These are phyloP conservation scores for Fusarium sp. DNA, from an alignment of 2,329 filamentous ascomycete species.

Conservation along the genomic window DNA sequence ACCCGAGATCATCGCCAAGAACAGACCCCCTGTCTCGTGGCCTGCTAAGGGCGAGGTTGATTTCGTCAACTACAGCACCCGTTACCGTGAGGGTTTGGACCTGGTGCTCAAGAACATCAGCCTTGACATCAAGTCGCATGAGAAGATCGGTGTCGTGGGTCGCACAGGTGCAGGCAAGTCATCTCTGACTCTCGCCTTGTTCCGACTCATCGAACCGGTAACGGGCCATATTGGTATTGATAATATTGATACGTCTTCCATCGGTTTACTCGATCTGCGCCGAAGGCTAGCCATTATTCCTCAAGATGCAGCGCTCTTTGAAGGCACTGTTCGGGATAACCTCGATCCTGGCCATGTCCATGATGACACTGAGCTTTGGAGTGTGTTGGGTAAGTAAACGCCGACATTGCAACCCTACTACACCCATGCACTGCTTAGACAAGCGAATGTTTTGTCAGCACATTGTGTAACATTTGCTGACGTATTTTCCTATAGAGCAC, in stretches of 20 bases:
- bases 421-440: background rate
- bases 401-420: slow-evolving; percentile 24
- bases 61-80: slow-evolving; percentile 93
- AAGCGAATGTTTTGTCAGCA: slow-evolving; percentile 23
- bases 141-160: slow-evolving; percentile 98
- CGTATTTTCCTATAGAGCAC: slow-evolving; percentile 69
- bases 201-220: slow-evolving; percentile 92
- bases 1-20: slow-evolving; percentile 89
- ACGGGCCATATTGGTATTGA: slow-evolving; percentile 90
- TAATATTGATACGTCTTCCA: slow-evolving; percentile 85
- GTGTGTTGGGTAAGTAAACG: slow-evolving; percentile 77
- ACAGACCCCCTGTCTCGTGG: slow-evolving; percentile 89
- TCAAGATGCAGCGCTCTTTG: slow-evolving; percentile 95
- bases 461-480: slow-evolving; percentile 36
- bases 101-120: slow-evolving; percentile 93
- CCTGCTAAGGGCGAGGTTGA: slow-evolving; percentile 87
- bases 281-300: slow-evolving; percentile 95
- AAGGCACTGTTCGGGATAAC: slow-evolving; percentile 93
- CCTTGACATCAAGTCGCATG: slow-evolving; percentile 91
- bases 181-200: slow-evolving; percentile 89
- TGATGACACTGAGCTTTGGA: slow-evolving; percentile 98
- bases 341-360: slow-evolving; percentile 94
- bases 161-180: slow-evolving; percentile 97
- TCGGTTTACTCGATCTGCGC: slow-evolving; percentile 89
- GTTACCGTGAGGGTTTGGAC: slow-evolving; percentile 89